Evolutionary conservation across 2,329 filamentous ascomycete genomes (phyloP), one percentile per base, ranked within the genome.

Genomic region (Pseudocercospora pini-densiflorae): DNA sequence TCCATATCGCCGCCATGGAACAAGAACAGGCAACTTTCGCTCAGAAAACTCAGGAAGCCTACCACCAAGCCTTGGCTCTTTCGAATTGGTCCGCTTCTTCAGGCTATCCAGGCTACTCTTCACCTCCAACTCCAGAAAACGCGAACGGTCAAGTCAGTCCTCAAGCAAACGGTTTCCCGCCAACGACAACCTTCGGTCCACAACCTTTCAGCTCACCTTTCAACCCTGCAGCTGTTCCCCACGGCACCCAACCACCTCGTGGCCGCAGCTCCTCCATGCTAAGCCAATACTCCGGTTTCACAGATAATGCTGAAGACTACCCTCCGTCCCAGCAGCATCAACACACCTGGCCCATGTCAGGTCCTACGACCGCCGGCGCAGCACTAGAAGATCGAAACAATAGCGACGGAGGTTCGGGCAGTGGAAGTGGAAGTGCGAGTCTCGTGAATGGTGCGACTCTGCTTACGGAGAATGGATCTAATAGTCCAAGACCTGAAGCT

Each of bases 81-180:
- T 71, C 75, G 31, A 74, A 70, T 59, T 64, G 70, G 31, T 71
- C 72, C 7, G 61, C 66, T 24, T 69, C 74, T 61, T 61, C 71
- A 43, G 66, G 67, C 9, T 72, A 71, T 31, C 64, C 68, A 40
- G 66, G 67, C 29, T 69, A 73, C 62, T 80, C 81, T 27, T 78
- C 81, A 47, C 82, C 82, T 33, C 79, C 79, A 0, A 88, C 87
- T n/a, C 87, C 87, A n/a, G 87, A 89, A 77, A 86, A 85, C 9
- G 82, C 63, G 7, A 68, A 66, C 43, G 70, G 70, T 59, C 66
- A 69, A 55, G 54, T 68, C 62, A 68, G 64, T 58, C 66, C 66
- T 67, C 64, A 66, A 53, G 49, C 68, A 19, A 70, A 69, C 47
- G 68, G 68, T 47, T 68, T 64, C 62, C 64, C 62, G 64, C 67